A percentile compares a stretch with the other conserved stretches of the same genome.
Evolutionary conservation across 306 rosid species (phyloP).

Genomic region (Glycine latifolia): DNA sequence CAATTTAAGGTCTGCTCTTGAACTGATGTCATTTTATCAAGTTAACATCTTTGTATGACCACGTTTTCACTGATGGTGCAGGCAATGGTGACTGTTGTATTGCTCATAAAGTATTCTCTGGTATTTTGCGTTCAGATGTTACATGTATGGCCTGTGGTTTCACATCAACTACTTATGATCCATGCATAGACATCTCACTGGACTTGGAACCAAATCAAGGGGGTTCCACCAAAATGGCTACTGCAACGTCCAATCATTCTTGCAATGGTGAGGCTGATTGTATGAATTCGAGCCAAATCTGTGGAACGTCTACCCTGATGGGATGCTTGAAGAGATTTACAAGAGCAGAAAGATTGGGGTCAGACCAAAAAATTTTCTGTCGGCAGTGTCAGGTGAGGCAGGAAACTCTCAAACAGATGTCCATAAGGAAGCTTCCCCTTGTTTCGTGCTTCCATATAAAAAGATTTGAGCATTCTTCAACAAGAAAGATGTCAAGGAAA

Average conservation of each 20-base stretch:
- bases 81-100: constrained; percentile 94
- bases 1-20: constrained; percentile 19
- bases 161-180: constrained; percentile 95
- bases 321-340: constrained; percentile 96
- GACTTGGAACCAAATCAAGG: constrained; percentile 84
- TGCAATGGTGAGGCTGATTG: constrained; percentile 75
- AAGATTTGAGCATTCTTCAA: constrained; percentile 92
- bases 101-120: constrained; percentile 92
- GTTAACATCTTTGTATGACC: too few species aligned
- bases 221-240: constrained; percentile 62
- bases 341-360: constrained; percentile 86
- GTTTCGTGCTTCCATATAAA: constrained; percentile 94
- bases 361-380: constrained; percentile 95
- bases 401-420: constrained; percentile 94
- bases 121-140: constrained; percentile 92
- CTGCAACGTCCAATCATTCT: constrained; percentile 63
- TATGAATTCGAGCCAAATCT: constrained; percentile 58
- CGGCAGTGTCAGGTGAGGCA: constrained; percentile 91
- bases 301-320: constrained; percentile 69
- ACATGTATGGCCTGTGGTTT: constrained; percentile 97
- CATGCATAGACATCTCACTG: constrained; percentile 89
- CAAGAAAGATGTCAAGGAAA: constrained; percentile 84
- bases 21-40: constrained; percentile 29
- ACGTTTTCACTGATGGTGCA: constrained; percentile 55
- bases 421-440: constrained; percentile 88